phyloP scores from a whole-genome alignment of 225 moss, liverwort and hornwort genomes.

The Pleurozium schreberi region DNA sequence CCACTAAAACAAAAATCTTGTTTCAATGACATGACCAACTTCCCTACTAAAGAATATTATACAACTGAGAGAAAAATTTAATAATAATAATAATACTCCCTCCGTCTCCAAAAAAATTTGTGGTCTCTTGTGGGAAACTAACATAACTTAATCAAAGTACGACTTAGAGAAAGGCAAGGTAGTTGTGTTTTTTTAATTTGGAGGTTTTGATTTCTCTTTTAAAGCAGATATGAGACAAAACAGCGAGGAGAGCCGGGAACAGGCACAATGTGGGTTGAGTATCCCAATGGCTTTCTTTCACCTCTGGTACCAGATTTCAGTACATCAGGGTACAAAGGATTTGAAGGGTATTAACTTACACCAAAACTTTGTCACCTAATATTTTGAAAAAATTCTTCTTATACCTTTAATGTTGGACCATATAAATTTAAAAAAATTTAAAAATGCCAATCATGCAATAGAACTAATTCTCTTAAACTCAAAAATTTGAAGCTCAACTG shows the following conservation, averaged over 20 bases:
- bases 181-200: no score
- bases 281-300: conserved; percentile 10
- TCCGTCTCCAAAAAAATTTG: neutral
- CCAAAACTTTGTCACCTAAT: neutral
- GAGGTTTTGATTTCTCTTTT: neutral
- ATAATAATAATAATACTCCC: no score
- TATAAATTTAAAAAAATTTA: no score
- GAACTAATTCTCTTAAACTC: neutral
- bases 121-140: neutral
- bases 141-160: neutral
- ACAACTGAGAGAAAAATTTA: neutral
- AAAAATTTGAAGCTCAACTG: no score
- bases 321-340: neutral
- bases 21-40: neutral
- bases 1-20: neutral
- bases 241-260: neutral
- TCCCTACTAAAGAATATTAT: neutral
- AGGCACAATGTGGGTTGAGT: conserved; percentile 3
- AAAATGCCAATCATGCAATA: neutral
- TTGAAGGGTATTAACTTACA: neutral
- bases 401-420: neutral
- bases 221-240: neutral
- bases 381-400: neutral
- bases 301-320: neutral
- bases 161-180: no score